phyloP scores from a whole-genome alignment of 768 basidiomycete species.

The Tricholoma terreum region DNA sequence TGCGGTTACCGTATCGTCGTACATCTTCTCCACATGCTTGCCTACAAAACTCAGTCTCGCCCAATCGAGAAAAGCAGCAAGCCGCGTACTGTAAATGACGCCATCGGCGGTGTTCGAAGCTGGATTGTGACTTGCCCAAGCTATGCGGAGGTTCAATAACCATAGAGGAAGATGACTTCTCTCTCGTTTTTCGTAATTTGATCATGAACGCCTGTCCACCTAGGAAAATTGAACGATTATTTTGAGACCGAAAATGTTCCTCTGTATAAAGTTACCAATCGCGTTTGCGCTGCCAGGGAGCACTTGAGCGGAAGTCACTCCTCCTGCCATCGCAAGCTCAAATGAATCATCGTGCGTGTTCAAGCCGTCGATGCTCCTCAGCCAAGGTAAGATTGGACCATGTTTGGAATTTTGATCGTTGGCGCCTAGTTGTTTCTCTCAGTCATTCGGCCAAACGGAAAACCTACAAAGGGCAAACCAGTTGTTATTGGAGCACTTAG shows the following conservation, averaged over 20 bases:
- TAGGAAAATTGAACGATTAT: constrained; percentile 22
- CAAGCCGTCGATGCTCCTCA: constrained; percentile 80
- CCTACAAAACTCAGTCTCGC: constrained; percentile 26
- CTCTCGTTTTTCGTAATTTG: constrained; percentile 76
- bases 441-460: constrained; percentile 7
- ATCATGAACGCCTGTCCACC: constrained; percentile 88
- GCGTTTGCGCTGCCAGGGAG: constrained; percentile 76
- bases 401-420: constrained; percentile 62
- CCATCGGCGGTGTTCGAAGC: constrained; percentile 56
- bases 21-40: constrained; percentile 63
- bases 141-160: constrained; percentile 77
- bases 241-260: background rate
- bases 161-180: constrained; percentile 78
- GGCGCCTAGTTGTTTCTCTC: constrained; percentile 30
- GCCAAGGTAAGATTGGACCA: constrained; percentile 71
- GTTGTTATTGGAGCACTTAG: constrained; percentile 57
- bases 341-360: constrained; percentile 83
- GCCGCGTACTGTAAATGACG: constrained; percentile 71
- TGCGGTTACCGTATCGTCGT: constrained; percentile 51
- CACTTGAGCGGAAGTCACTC: constrained; percentile 82
- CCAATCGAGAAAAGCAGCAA: background rate
- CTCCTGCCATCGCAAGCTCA: constrained; percentile 75
- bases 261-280: constrained; percentile 50
- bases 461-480: constrained; percentile 20
- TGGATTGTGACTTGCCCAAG: constrained; percentile 44